A percentile compares a stretch with the other conserved stretches of the same genome.
phyloP scores from a whole-genome alignment of 805 yeast species.

The Kurtzmaniella cleridarum region DNA sequence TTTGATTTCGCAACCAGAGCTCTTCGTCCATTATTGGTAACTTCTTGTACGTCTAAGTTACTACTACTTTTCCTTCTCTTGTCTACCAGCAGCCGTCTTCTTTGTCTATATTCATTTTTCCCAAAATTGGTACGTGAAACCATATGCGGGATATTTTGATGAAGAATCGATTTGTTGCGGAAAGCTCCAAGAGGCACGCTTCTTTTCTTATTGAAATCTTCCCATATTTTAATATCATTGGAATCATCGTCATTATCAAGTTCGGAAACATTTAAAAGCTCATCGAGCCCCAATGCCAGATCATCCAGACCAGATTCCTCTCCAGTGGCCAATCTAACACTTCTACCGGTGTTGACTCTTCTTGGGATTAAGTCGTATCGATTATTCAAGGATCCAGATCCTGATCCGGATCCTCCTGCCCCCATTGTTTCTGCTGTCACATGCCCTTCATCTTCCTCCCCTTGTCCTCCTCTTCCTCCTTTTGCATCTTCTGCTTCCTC shows the following conservation, averaged over 20 bases:
- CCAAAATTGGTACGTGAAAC: constrained; percentile 12
- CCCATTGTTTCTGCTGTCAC: constrained; percentile 6
- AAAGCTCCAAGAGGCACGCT: constrained; percentile 84
- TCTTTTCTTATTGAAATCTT: constrained; percentile 38
- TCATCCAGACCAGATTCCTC: constrained; percentile 19
- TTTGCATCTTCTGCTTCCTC: no score
- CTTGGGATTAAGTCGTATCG: constrained; percentile 5
- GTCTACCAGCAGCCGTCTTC: constrained; percentile 13
- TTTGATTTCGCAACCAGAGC: not conserved
- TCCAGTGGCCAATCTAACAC: not conserved
- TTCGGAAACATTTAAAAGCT: constrained; percentile 82
- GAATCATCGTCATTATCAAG: constrained; percentile 62
- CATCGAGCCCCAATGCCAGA: constrained; percentile 57
- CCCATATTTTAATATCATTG: constrained; percentile 46
- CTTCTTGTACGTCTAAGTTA: not conserved
- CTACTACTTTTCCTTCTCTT: constrained; percentile 1
- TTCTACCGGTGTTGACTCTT: not conserved
- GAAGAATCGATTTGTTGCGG: constrained; percentile 56
- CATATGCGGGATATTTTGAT: constrained; percentile 15
- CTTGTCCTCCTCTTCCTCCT: no score
- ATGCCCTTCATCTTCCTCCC: no score
- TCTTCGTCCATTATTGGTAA: not conserved
- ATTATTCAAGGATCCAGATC: constrained; percentile 22
- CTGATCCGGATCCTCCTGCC: constrained; percentile 11
- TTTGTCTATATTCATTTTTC: constrained; percentile 19